Evolutionary conservation across 345 rosid genomes (phyloP).

Genomic region (Camelina sativa): DNA sequence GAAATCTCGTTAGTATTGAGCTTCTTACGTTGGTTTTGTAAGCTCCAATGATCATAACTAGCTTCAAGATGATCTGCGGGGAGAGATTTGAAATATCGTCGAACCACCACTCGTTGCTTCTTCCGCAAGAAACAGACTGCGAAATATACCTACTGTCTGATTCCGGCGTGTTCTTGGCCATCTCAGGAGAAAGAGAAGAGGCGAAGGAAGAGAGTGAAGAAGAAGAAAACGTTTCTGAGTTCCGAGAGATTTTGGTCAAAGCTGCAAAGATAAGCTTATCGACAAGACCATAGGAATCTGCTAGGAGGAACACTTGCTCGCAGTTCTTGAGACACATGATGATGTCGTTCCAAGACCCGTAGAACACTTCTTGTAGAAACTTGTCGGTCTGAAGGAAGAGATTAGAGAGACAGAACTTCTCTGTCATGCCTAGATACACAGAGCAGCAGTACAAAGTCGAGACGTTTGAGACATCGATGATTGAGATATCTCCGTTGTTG

Average conservation of each 20-base stretch:
- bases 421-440: conserved; percentile 63
- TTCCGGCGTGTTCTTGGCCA: conserved; percentile 38
- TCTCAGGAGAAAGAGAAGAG: conserved; percentile 43
- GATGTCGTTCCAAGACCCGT: conserved; percentile 64
- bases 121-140: conserved; percentile 39
- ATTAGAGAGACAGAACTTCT: conserved; percentile 51
- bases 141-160: conserved; percentile 44
- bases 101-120: conserved; percentile 76
- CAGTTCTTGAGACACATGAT: conserved; percentile 60
- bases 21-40: conserved; percentile 53
- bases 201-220: conserved; percentile 48
- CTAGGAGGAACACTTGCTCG: conserved; percentile 53
- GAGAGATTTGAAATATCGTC: conserved; percentile 57
- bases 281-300: conserved; percentile 62
- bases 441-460: conserved; percentile 65
- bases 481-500: conserved; percentile 45
- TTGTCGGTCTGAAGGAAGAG: conserved; percentile 60
- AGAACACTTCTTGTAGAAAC: conserved; percentile 57
- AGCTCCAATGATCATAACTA: conserved; percentile 53
- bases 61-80: conserved; percentile 57
- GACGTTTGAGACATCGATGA: conserved; percentile 60
- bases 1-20: conserved; percentile 62
- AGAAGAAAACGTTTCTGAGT: conserved; percentile 50
- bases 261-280: conserved; percentile 54
- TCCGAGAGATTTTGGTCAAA: conserved; percentile 56